phyloP scores from a whole-genome alignment of 495 filamentous ascomycete species.

The Penicillium cataractarum region DNA sequence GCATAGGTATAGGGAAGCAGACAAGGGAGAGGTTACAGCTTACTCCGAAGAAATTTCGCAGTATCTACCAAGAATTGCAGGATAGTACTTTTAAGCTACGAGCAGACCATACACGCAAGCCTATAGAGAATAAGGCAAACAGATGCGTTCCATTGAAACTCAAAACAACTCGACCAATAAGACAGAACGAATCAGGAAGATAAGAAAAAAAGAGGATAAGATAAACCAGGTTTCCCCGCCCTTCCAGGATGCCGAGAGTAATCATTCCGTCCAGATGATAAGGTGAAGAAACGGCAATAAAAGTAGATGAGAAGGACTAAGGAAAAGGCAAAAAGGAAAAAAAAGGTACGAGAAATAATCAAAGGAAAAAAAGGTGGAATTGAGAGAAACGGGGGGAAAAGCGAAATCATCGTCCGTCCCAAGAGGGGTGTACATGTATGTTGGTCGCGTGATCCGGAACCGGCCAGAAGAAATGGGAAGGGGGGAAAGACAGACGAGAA shows the following conservation, averaged over 20 bases:
- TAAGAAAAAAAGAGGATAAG: conserved; percentile 29
- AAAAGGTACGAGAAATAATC: conserved; percentile 20
- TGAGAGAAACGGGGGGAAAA: conserved; percentile 17
- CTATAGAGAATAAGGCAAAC: conserved; percentile 22
- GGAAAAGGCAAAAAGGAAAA: conserved; percentile 15
- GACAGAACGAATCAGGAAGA: conserved; percentile 16
- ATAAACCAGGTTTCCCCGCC: conserved; percentile 40
- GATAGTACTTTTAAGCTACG: neutral
- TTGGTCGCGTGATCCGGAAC: conserved; percentile 5
- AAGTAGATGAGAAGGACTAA: conserved; percentile 8
- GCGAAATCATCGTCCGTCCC: conserved; percentile 4
- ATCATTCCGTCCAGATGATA: conserved; percentile 38
- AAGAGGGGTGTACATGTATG: conserved; percentile 3
- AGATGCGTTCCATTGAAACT: conserved; percentile 39
- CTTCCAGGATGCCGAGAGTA: conserved; percentile 37
- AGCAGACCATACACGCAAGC: neutral
- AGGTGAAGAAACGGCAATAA: conserved; percentile 28
- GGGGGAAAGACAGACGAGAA: conserved; percentile 7
- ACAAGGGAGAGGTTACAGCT: too few relatives aligned
- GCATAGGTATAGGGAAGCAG: too few relatives aligned
- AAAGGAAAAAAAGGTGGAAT: conserved; percentile 22
- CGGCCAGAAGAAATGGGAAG: conserved; percentile 13
- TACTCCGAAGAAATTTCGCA: neutral
- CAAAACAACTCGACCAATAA: conserved; percentile 26
- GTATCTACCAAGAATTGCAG: neutral